Evolutionary conservation across 108 stramenopile genomes (phyloP).

Genomic region (Skeletonema grethae): DNA sequence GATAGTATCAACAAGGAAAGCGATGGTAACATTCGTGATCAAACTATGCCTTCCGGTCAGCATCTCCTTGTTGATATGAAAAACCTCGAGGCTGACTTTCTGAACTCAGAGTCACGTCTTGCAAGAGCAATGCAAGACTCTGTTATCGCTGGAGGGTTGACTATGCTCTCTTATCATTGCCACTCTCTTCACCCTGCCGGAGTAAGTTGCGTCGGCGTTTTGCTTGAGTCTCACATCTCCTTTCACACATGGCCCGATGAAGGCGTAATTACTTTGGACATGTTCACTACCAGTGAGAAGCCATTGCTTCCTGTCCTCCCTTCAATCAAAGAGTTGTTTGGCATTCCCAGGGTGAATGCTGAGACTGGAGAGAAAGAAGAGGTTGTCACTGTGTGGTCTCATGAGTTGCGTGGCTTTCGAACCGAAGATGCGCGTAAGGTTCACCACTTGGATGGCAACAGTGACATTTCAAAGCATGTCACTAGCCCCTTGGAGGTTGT

Average conservation of each 20-base stretch:
- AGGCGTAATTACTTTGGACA: slow-evolving; percentile 84
- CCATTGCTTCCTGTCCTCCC: slow-evolving; percentile 70
- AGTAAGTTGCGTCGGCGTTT: slow-evolving; percentile 83
- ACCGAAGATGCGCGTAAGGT: slow-evolving; percentile 50
- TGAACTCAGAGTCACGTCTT: slow-evolving; percentile 69
- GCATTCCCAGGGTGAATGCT: slow-evolving; percentile 46
- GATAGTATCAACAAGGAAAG: slow-evolving; percentile 11
- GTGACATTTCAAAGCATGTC: slow-evolving; percentile 58
- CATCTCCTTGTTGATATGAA: slow-evolving; percentile 84
- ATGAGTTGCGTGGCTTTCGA: slow-evolving; percentile 83
- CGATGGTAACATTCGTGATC: slow-evolving; percentile 24
- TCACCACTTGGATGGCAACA: slow-evolving; percentile 52
- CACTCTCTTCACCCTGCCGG: slow-evolving; percentile 82
- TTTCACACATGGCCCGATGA: slow-evolving; percentile 93
- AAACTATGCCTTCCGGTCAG: slow-evolving; percentile 66
- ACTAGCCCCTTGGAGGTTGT: slow-evolving; percentile 59
- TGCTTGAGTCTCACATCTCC: slow-evolving; percentile 81
- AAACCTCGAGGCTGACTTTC: slow-evolving; percentile 73
- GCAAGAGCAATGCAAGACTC: slow-evolving; percentile 74
- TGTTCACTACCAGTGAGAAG: slow-evolving; percentile 77
- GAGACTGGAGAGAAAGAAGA: slow-evolving; percentile 39
- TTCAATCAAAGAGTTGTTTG: slow-evolving; percentile 66
- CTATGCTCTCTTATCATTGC: slow-evolving; percentile 87
- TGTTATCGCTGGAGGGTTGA: slow-evolving; percentile 62
- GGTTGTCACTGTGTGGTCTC: slow-evolving; percentile 65